Conservation (phyloP, 768 basidiomycete genomes). For the Russula sp. region DNA sequence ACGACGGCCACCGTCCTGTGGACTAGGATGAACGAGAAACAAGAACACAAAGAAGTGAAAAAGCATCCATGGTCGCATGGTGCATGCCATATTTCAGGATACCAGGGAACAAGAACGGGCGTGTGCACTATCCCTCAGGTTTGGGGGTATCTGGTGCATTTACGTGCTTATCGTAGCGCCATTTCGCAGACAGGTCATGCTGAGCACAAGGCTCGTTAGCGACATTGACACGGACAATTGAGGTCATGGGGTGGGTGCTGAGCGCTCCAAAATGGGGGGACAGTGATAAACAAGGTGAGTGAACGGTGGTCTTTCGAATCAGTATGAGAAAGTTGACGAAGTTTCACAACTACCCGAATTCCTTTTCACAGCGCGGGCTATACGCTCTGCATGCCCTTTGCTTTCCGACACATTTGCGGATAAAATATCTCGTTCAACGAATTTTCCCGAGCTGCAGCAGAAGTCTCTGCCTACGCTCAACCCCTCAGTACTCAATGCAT, state of each 20-base stretch:
- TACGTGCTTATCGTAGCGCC: conserved; percentile 7
- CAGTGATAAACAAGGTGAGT: conserved; percentile 21
- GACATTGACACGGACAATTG: conserved; percentile 12
- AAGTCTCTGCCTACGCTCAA: no score
- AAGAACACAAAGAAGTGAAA: conserved; percentile 8
- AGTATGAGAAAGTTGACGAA: not conserved
- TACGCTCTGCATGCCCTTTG: not conserved
- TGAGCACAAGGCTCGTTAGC: conserved; percentile 11
- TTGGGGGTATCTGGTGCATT: conserved; percentile 20
- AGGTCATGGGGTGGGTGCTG: not conserved
- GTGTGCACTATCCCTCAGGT: conserved; percentile 32
- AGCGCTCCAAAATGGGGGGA: not conserved
- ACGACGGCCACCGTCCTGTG: not conserved
- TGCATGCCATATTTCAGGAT: not conserved
- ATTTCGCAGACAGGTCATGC: conserved; percentile 15
- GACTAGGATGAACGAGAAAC: conserved; percentile 5
- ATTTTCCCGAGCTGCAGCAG: not conserved
- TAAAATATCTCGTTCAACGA: not conserved
- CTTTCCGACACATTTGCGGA: not conserved
- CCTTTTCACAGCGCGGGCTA: conserved; percentile 8
- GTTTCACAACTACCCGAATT: conserved; percentile 15
- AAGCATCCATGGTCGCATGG: conserved; percentile 24
- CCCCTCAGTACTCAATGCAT: no score
- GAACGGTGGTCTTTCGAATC: conserved; percentile 19
- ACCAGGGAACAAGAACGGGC: conserved; percentile 25